Conservation (phyloP, 768 basidiomycete species). For the Flagelloscypha sp. region DNA sequence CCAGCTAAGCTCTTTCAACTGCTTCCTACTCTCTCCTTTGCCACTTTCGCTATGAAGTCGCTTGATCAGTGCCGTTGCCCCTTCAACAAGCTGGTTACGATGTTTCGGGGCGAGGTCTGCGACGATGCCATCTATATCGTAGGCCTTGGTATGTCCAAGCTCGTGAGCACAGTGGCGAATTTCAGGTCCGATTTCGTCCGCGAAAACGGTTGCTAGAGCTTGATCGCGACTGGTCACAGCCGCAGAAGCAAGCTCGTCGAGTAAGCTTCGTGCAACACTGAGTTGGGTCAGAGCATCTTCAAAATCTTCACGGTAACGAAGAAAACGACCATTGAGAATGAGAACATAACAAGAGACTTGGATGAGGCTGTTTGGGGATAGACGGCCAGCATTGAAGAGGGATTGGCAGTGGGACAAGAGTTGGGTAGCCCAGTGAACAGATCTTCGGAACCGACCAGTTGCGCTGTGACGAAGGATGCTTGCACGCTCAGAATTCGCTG, state of each 20-base stretch:
- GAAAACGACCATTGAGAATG: conserved; percentile 71
- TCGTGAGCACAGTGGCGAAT: conserved; percentile 91
- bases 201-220: conserved; percentile 75
- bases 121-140: conserved; percentile 74
- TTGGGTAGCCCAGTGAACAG: conserved; percentile 71
- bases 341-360: conserved; percentile 76
- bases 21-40: conserved; percentile 32
- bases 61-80: conserved; percentile 46
- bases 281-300: conserved; percentile 70
- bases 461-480: conserved; percentile 61
- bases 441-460: conserved; percentile 73
- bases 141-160: conserved; percentile 67
- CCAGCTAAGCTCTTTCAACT: conserved; percentile 40
- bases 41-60: conserved; percentile 38
- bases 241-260: conserved; percentile 55
- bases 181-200: conserved; percentile 84
- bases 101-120: conserved; percentile 51
- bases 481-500: conserved; percentile 42
- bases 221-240: conserved; percentile 77
- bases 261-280: conserved; percentile 64
- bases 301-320: conserved; percentile 68
- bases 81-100: conserved; percentile 53
- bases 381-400: conserved; percentile 42
- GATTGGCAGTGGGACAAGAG: conserved; percentile 66
- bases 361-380: conserved; percentile 51